Conservation (phyloP, 2,329 filamentous ascomycete species). For the Diaporthe nobilis region DNA sequence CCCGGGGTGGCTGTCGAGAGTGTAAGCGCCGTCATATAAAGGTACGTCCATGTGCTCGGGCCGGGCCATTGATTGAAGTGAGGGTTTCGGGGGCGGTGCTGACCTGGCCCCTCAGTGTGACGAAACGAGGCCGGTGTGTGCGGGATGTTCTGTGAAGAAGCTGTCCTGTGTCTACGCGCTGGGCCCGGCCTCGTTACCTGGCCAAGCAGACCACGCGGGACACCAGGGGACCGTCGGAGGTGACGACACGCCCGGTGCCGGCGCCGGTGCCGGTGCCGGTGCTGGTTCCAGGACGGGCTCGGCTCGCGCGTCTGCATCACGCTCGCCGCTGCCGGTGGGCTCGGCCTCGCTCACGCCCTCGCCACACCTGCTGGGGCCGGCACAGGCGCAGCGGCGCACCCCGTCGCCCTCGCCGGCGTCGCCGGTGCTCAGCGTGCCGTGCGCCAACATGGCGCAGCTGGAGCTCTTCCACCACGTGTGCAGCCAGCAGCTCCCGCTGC, state of each 20-base stretch:
- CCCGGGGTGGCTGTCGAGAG: conserved; percentile 50
- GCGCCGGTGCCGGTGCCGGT: neutral
- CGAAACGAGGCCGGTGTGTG: conserved; percentile 49
- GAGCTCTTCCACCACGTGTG: conserved; percentile 33
- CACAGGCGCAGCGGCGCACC: neutral
- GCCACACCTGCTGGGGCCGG: neutral
- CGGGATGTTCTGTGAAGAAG: conserved; percentile 50
- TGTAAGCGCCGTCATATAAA: conserved; percentile 53
- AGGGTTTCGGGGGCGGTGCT: conserved; percentile 9
- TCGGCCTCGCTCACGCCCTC: neutral
- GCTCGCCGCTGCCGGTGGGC: conserved; percentile 5
- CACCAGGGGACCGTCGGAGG: neutral
- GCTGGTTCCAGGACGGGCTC: conserved; percentile 3
- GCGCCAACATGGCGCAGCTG: conserved; percentile 29
- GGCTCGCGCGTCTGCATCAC: conserved; percentile 3
- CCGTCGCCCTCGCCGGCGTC: neutral
- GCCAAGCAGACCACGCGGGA: neutral
- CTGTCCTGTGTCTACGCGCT: conserved; percentile 47
- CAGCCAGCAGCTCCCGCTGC: conserved; percentile 15
- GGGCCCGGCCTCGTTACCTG: conserved; percentile 29
- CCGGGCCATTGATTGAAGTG: neutral
- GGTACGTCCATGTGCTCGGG: conserved; percentile 13
- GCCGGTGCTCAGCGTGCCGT: neutral
- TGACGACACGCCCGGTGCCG: neutral
- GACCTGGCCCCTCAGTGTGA: conserved; percentile 47